phyloP scores from a whole-genome alignment of 805 yeast genomes.

The Candida caryicola region DNA sequence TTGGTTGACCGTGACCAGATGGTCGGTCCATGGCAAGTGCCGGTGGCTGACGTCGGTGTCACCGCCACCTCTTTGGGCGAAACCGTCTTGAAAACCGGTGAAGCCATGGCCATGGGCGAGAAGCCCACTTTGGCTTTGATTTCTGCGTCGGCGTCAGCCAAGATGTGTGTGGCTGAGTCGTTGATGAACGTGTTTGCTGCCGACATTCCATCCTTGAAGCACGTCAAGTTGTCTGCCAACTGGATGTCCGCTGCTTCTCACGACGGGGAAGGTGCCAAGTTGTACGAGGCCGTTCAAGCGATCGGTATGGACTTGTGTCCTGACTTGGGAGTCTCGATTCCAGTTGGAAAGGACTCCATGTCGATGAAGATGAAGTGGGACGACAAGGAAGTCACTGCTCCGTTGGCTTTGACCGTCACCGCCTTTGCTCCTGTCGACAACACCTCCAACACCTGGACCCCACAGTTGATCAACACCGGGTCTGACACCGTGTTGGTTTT shows the following conservation, averaged over 20 bases:
- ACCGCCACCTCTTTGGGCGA: constrained; percentile 88
- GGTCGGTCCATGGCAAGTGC: constrained; percentile 99
- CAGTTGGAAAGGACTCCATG: constrained; percentile 99
- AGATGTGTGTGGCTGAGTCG: constrained; percentile 94
- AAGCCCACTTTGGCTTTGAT: constrained; percentile 87
- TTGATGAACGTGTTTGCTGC: constrained; percentile 86
- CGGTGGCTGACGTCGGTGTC: constrained; percentile 97
- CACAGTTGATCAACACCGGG: constrained; percentile 55
- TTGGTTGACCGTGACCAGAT: constrained; percentile 95
- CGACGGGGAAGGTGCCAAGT: constrained; percentile 90
- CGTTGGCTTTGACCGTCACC: constrained; percentile 84
- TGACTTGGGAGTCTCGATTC: constrained; percentile 83
- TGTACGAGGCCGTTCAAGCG: constrained; percentile 96
- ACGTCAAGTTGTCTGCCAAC: constrained; percentile 88
- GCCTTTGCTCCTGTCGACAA: constrained; percentile 86
- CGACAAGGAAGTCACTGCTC: constrained; percentile 90
- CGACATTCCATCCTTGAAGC: constrained; percentile 69
- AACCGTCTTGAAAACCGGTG: constrained; percentile 74
- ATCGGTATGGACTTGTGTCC: constrained; percentile 94
- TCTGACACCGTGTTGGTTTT: constrained; percentile 65
- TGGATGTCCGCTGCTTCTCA: constrained; percentile 99
- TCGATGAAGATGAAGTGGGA: constrained; percentile 99
- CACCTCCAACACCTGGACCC: constrained; percentile 94
- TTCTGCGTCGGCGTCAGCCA: constrained; percentile 86
- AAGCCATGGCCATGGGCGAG: constrained; percentile 97